Percentiles rank a stretch among this genome's conserved stretches.
Conservation (phyloP, 495 filamentous ascomycete species). For the Hyaloscypha bicolor region DNA sequence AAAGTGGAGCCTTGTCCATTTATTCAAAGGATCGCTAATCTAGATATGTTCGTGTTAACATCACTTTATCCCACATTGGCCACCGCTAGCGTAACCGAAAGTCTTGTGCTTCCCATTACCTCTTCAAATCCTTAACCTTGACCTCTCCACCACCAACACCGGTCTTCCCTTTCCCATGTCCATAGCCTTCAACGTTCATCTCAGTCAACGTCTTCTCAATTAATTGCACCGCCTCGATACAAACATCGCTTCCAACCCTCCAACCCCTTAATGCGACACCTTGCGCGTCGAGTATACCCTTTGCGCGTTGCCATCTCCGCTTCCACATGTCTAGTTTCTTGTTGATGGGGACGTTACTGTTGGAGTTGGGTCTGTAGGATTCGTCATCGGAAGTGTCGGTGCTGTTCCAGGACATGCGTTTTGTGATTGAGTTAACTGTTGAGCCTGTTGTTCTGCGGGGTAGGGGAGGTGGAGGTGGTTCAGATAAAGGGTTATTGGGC, state of each 20-base stretch:
- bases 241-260: slow-evolving; percentile 81
- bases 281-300: slow-evolving; percentile 63
- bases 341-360: slow-evolving; percentile 48
- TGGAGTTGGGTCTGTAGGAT: slow-evolving; percentile 15
- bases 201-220: slow-evolving; percentile 45
- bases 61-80: neutral
- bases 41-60: neutral
- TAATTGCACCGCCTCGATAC: slow-evolving; percentile 51
- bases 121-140: slow-evolving; percentile 31
- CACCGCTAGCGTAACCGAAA: neutral
- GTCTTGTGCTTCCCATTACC: neutral
- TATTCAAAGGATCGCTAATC: neutral
- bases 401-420: slow-evolving; percentile 26
- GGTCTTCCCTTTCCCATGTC: slow-evolving; percentile 30
- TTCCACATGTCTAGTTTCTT: slow-evolving; percentile 87
- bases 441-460: slow-evolving; percentile 37
- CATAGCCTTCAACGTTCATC: slow-evolving; percentile 37
- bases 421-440: slow-evolving; percentile 10
- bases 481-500: slow-evolving; percentile 21
- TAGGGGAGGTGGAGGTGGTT: slow-evolving; percentile 41
- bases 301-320: slow-evolving; percentile 74
- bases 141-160: slow-evolving; percentile 30
- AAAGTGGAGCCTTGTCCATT: neutral
- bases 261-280: slow-evolving; percentile 82
- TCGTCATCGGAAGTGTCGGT: slow-evolving; percentile 29